These are phyloP conservation scores for Wickerhamomyces sydowiorum DNA, from an alignment of 805 yeast genomes.

Conservation along the genomic window DNA sequence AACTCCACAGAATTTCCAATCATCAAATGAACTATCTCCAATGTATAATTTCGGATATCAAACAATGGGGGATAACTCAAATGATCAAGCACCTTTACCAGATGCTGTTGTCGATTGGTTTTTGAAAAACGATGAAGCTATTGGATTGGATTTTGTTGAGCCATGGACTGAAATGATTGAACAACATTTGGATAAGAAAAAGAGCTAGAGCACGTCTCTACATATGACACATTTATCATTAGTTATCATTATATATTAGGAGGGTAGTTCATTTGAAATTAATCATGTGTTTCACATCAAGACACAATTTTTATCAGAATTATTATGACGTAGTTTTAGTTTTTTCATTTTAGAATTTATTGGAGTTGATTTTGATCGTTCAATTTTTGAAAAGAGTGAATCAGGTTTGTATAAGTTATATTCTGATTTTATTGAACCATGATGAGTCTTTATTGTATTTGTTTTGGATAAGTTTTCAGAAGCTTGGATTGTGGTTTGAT, in stretches of 20 bases:
- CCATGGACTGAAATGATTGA: constrained; percentile 81
- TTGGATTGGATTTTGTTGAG: constrained; percentile 58
- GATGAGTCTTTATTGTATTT: constrained; percentile 15
- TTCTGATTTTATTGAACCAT: constrained; percentile 20
- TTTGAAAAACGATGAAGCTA: constrained; percentile 36
- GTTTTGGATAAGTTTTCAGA: constrained; percentile 18
- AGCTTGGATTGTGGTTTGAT: constrained; percentile 15
- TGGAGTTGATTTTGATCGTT: constrained; percentile 17
- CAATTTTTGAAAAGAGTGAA: constrained; percentile 10
- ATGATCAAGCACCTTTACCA: constrained; percentile 15
- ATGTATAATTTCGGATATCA: constrained; percentile 16
- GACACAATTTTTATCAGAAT: constrained; percentile 11
- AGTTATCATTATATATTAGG: too few relatives aligned
- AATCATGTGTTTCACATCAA: constrained; percentile 8
- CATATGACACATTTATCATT: too few relatives aligned
- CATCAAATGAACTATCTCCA: not conserved
- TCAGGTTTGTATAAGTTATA: constrained; percentile 19
- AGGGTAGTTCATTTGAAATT: too few relatives aligned
- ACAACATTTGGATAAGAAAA: constrained; percentile 38
- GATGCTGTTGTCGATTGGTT: constrained; percentile 46
- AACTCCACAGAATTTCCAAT: constrained; percentile 1
- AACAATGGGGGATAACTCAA: constrained; percentile 11
- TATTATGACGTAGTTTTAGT: constrained; percentile 1
- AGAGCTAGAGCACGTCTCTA: too few relatives aligned
- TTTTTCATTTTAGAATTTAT: constrained; percentile 5